Percentiles rank a stretch among this genome's conserved stretches.
Conservation (phyloP, 129 eudicot genomes). For the Solidago caesia region DNA sequence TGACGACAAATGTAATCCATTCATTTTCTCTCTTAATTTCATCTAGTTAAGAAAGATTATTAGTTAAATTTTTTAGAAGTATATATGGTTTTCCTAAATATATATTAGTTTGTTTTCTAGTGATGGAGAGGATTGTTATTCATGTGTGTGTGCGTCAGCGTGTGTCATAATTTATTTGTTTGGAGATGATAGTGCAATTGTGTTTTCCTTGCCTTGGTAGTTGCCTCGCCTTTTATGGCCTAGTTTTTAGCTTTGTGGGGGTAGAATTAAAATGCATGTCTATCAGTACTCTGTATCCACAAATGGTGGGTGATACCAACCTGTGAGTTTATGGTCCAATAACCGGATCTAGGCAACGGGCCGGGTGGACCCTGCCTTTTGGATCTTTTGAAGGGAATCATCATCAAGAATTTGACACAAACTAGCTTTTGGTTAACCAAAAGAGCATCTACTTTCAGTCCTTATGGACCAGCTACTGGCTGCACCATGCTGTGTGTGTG, state of each 20-base stretch:
- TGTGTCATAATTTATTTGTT: neutral
- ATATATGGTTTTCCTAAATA: too few species aligned
- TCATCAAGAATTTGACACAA: neutral
- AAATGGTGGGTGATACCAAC: neutral
- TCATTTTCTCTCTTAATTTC: too few species aligned
- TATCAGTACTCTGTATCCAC: neutral
- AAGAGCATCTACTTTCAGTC: neutral
- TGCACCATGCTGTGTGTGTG: neutral
- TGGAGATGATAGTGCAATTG: neutral
- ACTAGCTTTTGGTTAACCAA: neutral
- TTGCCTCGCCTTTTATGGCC: neutral
- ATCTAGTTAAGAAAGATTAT: too few species aligned
- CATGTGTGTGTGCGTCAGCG: neutral
- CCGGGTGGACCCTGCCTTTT: neutral
- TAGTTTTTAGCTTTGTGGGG: neutral
- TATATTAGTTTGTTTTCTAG: neutral
- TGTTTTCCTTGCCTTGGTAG: neutral
- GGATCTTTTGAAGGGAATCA: neutral
- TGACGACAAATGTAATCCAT: too few species aligned
- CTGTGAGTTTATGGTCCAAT: neutral
- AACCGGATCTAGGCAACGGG: neutral
- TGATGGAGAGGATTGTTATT: neutral
- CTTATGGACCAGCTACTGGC: neutral
- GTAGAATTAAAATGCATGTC: neutral
- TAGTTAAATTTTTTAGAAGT: too few species aligned